phyloP scores from a whole-genome alignment of 2,329 filamentous ascomycete species.

The Cercospora sesami region DNA sequence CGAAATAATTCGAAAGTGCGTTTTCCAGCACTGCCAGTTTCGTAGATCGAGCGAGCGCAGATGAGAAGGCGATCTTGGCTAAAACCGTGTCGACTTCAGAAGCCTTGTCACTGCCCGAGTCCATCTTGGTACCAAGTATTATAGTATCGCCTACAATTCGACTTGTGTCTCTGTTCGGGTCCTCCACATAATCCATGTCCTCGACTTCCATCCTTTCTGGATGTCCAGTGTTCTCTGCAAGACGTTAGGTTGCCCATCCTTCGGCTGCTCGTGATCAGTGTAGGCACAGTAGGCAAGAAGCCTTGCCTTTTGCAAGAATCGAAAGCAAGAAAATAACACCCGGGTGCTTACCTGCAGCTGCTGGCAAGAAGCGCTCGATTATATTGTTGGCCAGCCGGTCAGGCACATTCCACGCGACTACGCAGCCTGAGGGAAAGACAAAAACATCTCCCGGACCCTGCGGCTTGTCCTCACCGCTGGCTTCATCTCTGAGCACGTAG shows the following conservation, averaged over 20 bases:
- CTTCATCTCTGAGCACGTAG: constrained; percentile 43
- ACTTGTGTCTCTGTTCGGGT: constrained; percentile 70
- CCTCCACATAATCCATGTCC: constrained; percentile 82
- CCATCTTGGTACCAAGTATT: constrained; percentile 71
- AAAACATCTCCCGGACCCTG: constrained; percentile 73
- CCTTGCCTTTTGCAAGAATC: background rate
- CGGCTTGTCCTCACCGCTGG: constrained; percentile 44
- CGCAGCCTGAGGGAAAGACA: constrained; percentile 89
- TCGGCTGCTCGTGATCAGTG: background rate
- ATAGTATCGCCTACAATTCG: constrained; percentile 85
- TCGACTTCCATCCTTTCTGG: constrained; percentile 75
- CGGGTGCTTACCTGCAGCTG: constrained; percentile 61
- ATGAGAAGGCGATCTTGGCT: constrained; percentile 95
- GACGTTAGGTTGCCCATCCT: constrained; percentile 7
- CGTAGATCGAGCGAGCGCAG: constrained; percentile 85
- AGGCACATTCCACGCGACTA: constrained; percentile 88
- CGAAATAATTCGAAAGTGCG: constrained; percentile 78
- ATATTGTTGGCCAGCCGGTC: constrained; percentile 69
- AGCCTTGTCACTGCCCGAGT: constrained; percentile 12
- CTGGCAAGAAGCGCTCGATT: constrained; percentile 69
- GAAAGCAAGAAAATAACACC: background rate
- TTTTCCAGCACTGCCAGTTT: constrained; percentile 91
- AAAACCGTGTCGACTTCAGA: constrained; percentile 62
- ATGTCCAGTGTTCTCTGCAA: constrained; percentile 58
- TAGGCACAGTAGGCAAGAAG: background rate